These are phyloP conservation scores for Cymbopogon citratus DNA, from an alignment of 176 grass and related monocot species.

Conservation along the genomic window DNA sequence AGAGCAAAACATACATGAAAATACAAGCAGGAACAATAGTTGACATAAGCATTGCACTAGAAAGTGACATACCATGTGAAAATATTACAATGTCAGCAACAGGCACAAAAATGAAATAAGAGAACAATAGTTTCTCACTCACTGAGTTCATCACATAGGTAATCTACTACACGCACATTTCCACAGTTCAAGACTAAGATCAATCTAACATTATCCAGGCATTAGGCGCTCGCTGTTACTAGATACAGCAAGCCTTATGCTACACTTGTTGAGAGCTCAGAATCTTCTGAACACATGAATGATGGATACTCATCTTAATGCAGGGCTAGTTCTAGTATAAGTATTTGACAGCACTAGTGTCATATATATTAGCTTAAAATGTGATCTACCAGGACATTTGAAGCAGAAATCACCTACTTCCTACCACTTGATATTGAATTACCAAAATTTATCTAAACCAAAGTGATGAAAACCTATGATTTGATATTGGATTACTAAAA, in stretches of 20 bases:
- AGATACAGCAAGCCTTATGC: not conserved
- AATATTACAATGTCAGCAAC: too few relatives aligned
- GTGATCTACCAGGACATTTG: not conserved
- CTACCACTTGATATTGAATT: not conserved
- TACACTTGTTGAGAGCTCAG: not conserved
- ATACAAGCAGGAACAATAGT: not conserved
- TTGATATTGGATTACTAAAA: not conserved
- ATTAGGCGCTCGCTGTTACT: not conserved
- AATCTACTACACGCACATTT: not conserved
- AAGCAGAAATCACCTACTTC: not conserved
- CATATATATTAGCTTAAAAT: not conserved
- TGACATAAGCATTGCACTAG: not conserved
- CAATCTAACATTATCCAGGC: not conserved
- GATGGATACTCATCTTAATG: not conserved
- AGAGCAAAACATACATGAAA: not conserved
- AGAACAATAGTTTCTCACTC: fast-evolving
- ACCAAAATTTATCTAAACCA: not conserved
- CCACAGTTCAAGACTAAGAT: not conserved
- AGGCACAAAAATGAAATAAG: not conserved
- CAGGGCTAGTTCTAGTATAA: not conserved
- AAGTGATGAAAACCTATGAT: not conserved
- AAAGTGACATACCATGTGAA: not conserved
- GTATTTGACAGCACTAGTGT: not conserved
- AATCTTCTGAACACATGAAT: not conserved
- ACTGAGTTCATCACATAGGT: not conserved